These are phyloP conservation scores for Jackrogersella multiformis DNA, from an alignment of 495 filamentous ascomycete species.

Conservation along the genomic window DNA sequence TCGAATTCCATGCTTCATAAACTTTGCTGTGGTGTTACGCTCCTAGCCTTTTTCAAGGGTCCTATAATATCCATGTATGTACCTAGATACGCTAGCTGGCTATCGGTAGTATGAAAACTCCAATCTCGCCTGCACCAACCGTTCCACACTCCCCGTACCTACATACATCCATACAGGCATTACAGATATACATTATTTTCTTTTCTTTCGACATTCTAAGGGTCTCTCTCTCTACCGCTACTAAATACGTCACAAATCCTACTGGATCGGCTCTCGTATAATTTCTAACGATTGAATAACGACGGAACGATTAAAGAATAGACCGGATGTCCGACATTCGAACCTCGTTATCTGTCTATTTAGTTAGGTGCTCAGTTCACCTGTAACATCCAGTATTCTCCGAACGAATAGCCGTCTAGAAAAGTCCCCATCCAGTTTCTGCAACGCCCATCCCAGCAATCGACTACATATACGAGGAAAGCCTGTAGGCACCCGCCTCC, in stretches of 20 bases:
- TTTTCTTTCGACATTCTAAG: constrained; percentile 7
- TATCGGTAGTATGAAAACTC: constrained; percentile 38
- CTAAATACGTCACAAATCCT: constrained; percentile 26
- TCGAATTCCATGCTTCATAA: constrained; percentile 1
- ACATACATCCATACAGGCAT: background rate
- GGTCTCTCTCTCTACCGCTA: background rate
- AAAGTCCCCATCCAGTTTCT: constrained; percentile 15
- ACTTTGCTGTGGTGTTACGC: background rate
- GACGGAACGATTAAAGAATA: constrained; percentile 10
- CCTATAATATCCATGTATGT: background rate
- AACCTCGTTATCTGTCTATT: constrained; percentile 2
- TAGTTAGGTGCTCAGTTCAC: background rate
- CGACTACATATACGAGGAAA: constrained; percentile 11
- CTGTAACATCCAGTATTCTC: constrained; percentile 10
- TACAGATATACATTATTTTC: constrained; percentile 3
- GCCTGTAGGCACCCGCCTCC: constrained; percentile 9
- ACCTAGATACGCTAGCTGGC: too few species aligned
- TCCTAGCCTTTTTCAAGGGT: constrained; percentile 14
- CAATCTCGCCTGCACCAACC: constrained; percentile 33
- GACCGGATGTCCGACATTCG: constrained; percentile 25
- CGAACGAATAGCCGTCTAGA: constrained; percentile 13
- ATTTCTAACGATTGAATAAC: constrained; percentile 24
- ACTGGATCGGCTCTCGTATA: constrained; percentile 11
- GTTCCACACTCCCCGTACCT: constrained; percentile 10
- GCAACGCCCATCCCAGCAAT: constrained; percentile 7